Percentiles rank a stretch among this genome's conserved stretches.
Evolutionary conservation across 116 monocot species (phyloP).

Genomic region (Posidonia oceanica): DNA sequence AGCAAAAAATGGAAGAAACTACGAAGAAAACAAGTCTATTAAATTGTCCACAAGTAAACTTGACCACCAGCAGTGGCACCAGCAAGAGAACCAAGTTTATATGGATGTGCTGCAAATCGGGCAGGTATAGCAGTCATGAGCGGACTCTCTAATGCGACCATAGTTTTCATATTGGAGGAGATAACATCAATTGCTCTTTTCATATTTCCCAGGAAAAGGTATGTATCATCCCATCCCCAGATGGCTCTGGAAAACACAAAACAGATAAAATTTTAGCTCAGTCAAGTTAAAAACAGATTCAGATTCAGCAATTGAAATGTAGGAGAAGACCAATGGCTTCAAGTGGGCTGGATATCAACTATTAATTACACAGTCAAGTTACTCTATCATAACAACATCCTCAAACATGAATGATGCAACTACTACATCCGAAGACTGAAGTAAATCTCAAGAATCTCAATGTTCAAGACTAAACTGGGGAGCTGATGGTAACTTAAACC

Average conservation of each 20-base stretch:
- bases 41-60: slow-evolving; percentile 48
- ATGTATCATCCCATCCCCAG: slow-evolving; percentile 87
- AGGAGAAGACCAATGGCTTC: neutral
- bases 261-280: neutral
- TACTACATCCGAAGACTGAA: neutral
- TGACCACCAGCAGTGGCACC: slow-evolving; percentile 59
- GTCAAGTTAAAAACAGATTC: neutral
- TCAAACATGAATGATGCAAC: neutral
- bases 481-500: too few relatives aligned
- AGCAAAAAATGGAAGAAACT: too few relatives aligned
- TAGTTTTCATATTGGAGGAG: slow-evolving; percentile 19
- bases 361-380: neutral
- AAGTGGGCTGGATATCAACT: neutral
- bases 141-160: slow-evolving; percentile 27
- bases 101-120: slow-evolving; percentile 53
- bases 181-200: slow-evolving; percentile 62
- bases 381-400: neutral
- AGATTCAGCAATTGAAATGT: neutral
- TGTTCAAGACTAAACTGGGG: too few relatives aligned
- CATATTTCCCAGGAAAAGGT: slow-evolving; percentile 67
- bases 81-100: slow-evolving; percentile 45
- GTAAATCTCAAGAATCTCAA: neutral
- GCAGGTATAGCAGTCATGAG: slow-evolving; percentile 61
- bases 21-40: too few relatives aligned
- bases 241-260: slow-evolving; percentile 43